A percentile compares a stretch with the other conserved stretches of the same genome.
Conservation (phyloP, 306 rosid genomes). For the Quercus suber region DNA sequence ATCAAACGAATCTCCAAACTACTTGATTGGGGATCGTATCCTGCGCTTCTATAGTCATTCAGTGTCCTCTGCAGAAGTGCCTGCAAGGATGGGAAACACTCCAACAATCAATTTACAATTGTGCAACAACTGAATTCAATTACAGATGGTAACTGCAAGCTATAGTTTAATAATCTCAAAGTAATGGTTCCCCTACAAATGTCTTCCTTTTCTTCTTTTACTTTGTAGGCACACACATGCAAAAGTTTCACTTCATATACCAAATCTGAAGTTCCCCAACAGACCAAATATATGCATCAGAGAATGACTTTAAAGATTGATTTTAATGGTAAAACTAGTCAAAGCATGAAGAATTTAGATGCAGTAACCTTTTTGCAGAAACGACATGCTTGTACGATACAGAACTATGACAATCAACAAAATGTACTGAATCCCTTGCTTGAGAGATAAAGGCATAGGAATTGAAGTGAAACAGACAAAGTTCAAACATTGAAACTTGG, state of each 20-base stretch:
- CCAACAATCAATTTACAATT: too few relatives aligned
- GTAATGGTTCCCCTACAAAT: not conserved
- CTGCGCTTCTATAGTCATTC: constrained; percentile 48
- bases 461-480: too few relatives aligned
- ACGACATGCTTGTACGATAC: not conserved
- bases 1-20: constrained; percentile 75
- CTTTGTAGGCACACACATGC: not conserved
- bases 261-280: not conserved
- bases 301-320: not conserved
- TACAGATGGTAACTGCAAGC: not conserved
- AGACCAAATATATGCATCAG: not conserved
- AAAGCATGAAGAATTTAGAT: not conserved
- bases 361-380: not conserved
- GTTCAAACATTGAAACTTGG: too few relatives aligned
- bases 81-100: constrained; percentile 24
- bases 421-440: not conserved
- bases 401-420: not conserved
- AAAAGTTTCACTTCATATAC: not conserved
- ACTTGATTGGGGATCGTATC: constrained; percentile 67
- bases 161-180: not conserved
- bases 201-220: too few relatives aligned
- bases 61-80: constrained; percentile 69
- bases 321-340: not conserved
- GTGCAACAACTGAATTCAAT: not conserved
- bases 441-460: not conserved